These are phyloP conservation scores for Dysphania ambrosioides DNA, from an alignment of 148 eudicot species.

Conservation along the genomic window DNA sequence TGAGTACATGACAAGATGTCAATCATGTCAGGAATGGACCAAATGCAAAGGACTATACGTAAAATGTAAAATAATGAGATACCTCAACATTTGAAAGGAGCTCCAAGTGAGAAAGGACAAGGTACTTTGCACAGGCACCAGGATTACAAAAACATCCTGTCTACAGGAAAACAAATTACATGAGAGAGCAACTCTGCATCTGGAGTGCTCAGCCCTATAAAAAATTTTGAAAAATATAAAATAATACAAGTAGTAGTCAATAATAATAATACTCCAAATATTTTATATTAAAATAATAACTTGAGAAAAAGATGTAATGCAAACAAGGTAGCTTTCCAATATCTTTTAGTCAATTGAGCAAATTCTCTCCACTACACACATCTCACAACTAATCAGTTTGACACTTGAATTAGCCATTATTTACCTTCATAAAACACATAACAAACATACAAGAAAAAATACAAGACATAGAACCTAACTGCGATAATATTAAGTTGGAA, in stretches of 20 bases:
- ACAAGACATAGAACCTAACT: background rate
- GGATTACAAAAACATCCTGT: conserved; percentile 99
- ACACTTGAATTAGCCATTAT: background rate
- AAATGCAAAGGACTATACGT: background rate
- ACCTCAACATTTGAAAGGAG: conserved; percentile 92
- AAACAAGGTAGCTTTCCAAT: background rate
- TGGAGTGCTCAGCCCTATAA: background rate
- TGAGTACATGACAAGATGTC: conserved; percentile 29
- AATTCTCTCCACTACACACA: background rate
- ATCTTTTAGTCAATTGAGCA: background rate
- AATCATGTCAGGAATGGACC: conserved; percentile 14
- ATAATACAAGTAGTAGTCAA: background rate
- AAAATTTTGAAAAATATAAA: no score
- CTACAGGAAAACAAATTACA: conserved; percentile 43
- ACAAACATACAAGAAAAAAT: background rate
- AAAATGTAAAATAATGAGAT: conserved; percentile 19
- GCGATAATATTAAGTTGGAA: background rate
- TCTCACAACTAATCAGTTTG: background rate
- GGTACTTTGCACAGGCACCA: conserved; percentile 93
- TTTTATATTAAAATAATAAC: no score
- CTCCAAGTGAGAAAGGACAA: conserved; percentile 84
- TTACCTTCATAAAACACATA: no score
- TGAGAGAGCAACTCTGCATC: conserved; percentile 13
- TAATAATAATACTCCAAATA: background rate
- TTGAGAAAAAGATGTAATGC: background rate